Evolutionary conservation across 169 alveolate genomes (phyloP), one percentile per base, ranked within the genome.

Genomic region (Babesia ovata): DNA sequence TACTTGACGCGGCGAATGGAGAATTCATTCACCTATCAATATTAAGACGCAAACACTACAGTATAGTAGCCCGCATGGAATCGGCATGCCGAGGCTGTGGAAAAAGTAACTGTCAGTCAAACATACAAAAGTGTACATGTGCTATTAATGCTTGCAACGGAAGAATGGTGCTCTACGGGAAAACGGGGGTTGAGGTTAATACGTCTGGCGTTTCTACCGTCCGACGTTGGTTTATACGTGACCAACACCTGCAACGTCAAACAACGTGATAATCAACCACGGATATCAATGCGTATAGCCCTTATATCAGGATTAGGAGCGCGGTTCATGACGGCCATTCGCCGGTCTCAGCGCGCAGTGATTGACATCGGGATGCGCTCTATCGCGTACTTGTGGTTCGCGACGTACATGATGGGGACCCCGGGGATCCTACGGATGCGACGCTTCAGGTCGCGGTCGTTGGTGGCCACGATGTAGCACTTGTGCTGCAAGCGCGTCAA

Each of bases 361-460:
- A 93, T 91, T 52, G 97, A 96, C 74, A 96, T 98, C 28, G 98
- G 98, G 71, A 98, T 93, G 73, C 99, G 93, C 90, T 98, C 99
- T 45, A 98, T 95, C 33, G 96, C 91, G 76, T 96, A 98, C 81
- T 95, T 96, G 86, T 96, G 99, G 63, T 93, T 93, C 65, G 95
- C 94, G 48, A 97, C 97, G 72, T 93, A 96, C 97, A 98, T 95
- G 42, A 98, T 95, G 39, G 99, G 99, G 16, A 97, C 99, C 53
- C 99, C 99, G 0, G 99, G 99, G 26, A 97, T 93, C 85, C 97
- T 96, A 58, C 99, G 93, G 22, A 98, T 94, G 83, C 99, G 92
- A 65, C 98, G 92, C 84, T 96, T 96, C 71, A 98, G 84, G 75
- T 98, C 99, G 76, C 95, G 96, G 91, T 98, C 99, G 81, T 97